Evolutionary conservation across 306 rosid species (phyloP), one percentile per base, ranked within the genome.

Genomic region (Malus fusca): DNA sequence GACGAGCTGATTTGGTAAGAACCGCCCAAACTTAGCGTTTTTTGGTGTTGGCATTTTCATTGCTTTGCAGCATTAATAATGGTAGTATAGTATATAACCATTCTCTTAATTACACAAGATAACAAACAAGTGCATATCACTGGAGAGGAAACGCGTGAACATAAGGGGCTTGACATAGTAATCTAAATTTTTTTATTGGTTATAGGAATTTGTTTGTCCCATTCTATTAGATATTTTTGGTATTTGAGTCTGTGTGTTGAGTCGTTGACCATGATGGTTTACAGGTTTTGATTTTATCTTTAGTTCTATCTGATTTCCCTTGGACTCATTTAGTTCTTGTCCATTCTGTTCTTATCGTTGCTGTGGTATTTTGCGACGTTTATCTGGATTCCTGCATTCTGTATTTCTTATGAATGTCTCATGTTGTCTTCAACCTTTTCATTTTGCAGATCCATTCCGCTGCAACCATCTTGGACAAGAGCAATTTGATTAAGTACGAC

Each of bases 1-100:
- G 96, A 72, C 88, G 96, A 83, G 96, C 97, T 82, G 98, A 92
- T 87, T 77, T 95, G 95, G 97, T 90, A 88, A 80, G 88, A 64
- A 43, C 14, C 6, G 31, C 10, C 70, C 67, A 40, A 37, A 42
- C 28, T 51, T 77, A 22, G 25, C 62, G n/a, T 79, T 42, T 42
- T 64, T 77, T 77, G 18, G 10, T 19, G 48, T 72, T 37, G 40
- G 1, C 23, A 33, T 15, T 72, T 56, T 71, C 46, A 18, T 35
- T 35, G 53, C 25, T 22, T n/a, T 71, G 43, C 26, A 22, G 11
- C 11, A 26, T 35, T 58, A 71, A 21, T 35, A 22, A 37, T 22
- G 4, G 37, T 17, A 5, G 55, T 51, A 51, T 40, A 21, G 9
- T n/a, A 37, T 12, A 52, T 33, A 31, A 14, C 23, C 26, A 55